Conservation (phyloP, 139 green algal genomes). For the Asterochloris erici region DNA sequence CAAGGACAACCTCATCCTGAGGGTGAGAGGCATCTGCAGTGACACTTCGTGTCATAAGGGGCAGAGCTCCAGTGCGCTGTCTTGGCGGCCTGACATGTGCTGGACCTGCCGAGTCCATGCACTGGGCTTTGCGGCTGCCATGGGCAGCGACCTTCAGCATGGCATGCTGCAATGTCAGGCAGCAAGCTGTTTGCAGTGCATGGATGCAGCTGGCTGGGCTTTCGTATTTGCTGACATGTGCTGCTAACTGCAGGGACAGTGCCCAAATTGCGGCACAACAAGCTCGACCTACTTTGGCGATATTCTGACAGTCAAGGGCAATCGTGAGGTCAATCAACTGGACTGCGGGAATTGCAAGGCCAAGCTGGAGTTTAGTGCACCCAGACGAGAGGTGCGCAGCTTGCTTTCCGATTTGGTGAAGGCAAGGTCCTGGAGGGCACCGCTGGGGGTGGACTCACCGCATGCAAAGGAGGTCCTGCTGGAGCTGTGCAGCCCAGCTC, state of each 20-base stretch:
- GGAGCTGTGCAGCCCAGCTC: not conserved
- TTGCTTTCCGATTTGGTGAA: not conserved
- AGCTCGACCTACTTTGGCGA: constrained; percentile 84
- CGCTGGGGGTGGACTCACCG: not conserved
- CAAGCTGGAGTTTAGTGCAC: constrained; percentile 64
- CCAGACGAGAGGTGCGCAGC: constrained; percentile 54
- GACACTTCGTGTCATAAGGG: too few species aligned
- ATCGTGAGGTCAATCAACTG: constrained; percentile 54
- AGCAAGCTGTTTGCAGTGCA: too few species aligned
- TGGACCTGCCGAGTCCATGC: too few species aligned
- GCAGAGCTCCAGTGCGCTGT: too few species aligned
- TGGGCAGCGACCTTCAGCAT: too few species aligned
- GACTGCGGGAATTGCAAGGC: constrained; percentile 72
- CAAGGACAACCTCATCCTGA: constrained; percentile 77
- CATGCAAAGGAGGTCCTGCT: not conserved
- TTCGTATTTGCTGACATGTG: too few species aligned
- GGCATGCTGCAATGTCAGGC: too few species aligned
- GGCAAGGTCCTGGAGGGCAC: not conserved
- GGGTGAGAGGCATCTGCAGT: constrained; percentile 10
- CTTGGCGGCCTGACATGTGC: too few species aligned
- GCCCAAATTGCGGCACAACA: constrained; percentile 73
- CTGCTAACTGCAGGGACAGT: constrained; percentile 37
- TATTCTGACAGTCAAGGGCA: constrained; percentile 74
- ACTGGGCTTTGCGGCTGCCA: too few species aligned
- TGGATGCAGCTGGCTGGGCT: too few species aligned